These are phyloP conservation scores for Aspergillus felis DNA, from an alignment of 2,329 filamentous ascomycete genomes.

Conservation along the genomic window DNA sequence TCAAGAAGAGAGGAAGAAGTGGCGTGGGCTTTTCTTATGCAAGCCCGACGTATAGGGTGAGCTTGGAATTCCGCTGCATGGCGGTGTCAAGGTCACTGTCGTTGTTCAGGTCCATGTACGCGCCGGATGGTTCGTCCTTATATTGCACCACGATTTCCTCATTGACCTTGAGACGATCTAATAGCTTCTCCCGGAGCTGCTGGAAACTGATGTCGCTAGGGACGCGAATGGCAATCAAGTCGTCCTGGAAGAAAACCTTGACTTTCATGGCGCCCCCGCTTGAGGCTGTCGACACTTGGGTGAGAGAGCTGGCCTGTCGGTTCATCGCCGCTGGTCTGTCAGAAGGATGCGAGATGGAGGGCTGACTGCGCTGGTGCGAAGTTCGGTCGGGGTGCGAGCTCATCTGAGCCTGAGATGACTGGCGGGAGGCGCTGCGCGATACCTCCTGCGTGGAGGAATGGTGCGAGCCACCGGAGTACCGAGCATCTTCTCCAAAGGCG, in stretches of 20 bases:
- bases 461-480: constrained; percentile 67
- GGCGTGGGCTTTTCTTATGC: constrained; percentile 18
- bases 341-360: constrained; percentile 26
- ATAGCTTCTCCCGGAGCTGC: constrained; percentile 77
- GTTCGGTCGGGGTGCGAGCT: constrained; percentile 45
- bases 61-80: constrained; percentile 78
- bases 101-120: constrained; percentile 70
- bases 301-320: constrained; percentile 53
- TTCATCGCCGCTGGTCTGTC: constrained; percentile 43
- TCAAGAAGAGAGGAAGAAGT: constrained; percentile 3
- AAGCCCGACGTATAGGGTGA: constrained; percentile 65
- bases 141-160: constrained; percentile 79
- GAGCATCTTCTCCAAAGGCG: constrained; percentile 63
- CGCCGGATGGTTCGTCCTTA: constrained; percentile 75
- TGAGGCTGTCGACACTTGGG: constrained; percentile 38
- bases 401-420: constrained; percentile 63
- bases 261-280: constrained; percentile 69
- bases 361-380: constrained; percentile 40
- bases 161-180: constrained; percentile 74
- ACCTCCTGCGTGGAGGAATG: constrained; percentile 63
- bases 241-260: constrained; percentile 90
- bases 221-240: constrained; percentile 87
- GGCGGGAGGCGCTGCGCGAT: constrained; percentile 57
- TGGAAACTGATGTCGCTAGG: constrained; percentile 73
- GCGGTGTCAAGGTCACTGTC: constrained; percentile 79